phyloP scores from a whole-genome alignment of 2,329 filamentous ascomycete genomes.

The Aspergillus nomiae region DNA sequence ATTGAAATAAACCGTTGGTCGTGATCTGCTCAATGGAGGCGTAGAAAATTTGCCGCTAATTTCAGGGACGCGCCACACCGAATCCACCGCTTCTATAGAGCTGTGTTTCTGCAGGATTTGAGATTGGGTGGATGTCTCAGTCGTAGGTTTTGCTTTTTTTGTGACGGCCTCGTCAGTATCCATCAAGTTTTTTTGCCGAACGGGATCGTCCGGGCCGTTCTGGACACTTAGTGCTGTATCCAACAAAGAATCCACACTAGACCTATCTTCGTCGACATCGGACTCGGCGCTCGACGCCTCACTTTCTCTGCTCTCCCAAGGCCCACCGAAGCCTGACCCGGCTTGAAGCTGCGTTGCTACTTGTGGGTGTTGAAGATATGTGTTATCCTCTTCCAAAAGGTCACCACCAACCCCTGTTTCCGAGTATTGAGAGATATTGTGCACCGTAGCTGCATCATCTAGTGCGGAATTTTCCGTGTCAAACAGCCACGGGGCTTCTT shows the following conservation, averaged over 20 bases:
- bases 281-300: slow-evolving; percentile 12
- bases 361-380: slow-evolving; percentile 9
- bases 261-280: slow-evolving; percentile 24
- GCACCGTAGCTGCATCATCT: not conserved
- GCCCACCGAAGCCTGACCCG: slow-evolving; percentile 2
- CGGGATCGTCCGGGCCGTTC: slow-evolving; percentile 6
- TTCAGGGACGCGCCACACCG: slow-evolving; percentile 35
- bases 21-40: slow-evolving; percentile 24
- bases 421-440: slow-evolving; percentile 1
- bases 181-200: slow-evolving; percentile 8
- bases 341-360: slow-evolving; percentile 11
- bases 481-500: slow-evolving; percentile 17
- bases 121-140: slow-evolving; percentile 19
- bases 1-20: slow-evolving; percentile 14
- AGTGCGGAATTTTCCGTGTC: slow-evolving; percentile 5
- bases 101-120: slow-evolving; percentile 5
- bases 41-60: slow-evolving; percentile 29
- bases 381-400: slow-evolving; percentile 5
- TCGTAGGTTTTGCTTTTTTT: slow-evolving; percentile 22
- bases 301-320: slow-evolving; percentile 4
- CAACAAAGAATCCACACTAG: slow-evolving; percentile 27
- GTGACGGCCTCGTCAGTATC: slow-evolving; percentile 8
- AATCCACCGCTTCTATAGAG: slow-evolving; percentile 22
- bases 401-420: slow-evolving; percentile 10
- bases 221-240: slow-evolving; percentile 20